Base-by-base conservation (phyloP, 176 grass and related monocot genomes). In the Avena insularis region DNA sequence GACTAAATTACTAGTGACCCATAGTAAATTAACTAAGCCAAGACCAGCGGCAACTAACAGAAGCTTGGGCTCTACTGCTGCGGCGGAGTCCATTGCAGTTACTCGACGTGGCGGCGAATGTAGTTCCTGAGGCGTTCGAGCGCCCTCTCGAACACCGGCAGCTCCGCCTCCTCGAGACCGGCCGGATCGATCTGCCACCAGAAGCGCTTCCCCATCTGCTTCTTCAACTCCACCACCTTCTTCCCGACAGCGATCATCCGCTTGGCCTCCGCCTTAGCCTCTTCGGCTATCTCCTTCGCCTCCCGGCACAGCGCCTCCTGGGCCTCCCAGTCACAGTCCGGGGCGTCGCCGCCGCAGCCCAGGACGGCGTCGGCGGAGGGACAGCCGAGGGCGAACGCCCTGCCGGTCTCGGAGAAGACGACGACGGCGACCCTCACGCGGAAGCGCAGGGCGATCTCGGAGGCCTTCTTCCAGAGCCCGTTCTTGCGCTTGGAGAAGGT, bases 401-500 rank as follows among this genome's bases (percentile, higher is more conserved):
- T 57, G 51, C 53, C 51, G 51, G 27, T 51, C 51, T 38, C 50
- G 2, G 75, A 78, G 51, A 78, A 36, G 75, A 36, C 51, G 29
- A 57, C 17, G 51, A 78, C 3, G 53, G 51, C 51, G 5, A 78
- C 2, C 9, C 2, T 4, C 16, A 9, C 53, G 51, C 5, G 29
- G 50, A 51, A 57, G 53, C 57, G 29, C 75, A 36, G 2, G 27
- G 53, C 16, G 29, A 78, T 1, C 75, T 57, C 53, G 9, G 29
- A 17, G 75, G 9, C 29, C 76, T 59, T 59, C 49, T 77, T 54
- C 49, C 48, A 77, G 14, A 77, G 23, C 6, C 73, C 73, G 49
- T 0, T 4, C 73, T 77, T 77, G 8, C 73, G 49, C 73, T 77
- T 77, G 49, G 73, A 77, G 49, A 77, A 77, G 73, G 73, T 77